These are phyloP conservation scores for Boletus rubescentipes DNA, from an alignment of 768 basidiomycete genomes.

Conservation along the genomic window DNA sequence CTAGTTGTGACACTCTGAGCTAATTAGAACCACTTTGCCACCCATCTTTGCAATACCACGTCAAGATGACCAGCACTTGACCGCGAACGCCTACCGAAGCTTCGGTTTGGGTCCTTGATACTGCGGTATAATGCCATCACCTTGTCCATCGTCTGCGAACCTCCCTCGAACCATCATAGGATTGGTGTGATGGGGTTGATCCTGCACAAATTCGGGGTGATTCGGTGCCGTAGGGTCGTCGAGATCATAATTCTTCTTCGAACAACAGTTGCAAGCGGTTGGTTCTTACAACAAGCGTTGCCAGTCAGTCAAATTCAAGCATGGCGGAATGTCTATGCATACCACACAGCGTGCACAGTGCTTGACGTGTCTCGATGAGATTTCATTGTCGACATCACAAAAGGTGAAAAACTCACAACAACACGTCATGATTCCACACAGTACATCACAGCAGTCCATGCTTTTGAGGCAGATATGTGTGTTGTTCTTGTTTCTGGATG, in stretches of 20 bases:
- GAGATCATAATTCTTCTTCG: constrained; percentile 5
- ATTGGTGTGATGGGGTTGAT: constrained; percentile 14
- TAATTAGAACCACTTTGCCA: neutral
- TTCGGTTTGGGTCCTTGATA: constrained; percentile 21
- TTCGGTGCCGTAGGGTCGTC: neutral
- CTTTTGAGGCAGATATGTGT: neutral
- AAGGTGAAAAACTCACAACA: constrained; percentile 14
- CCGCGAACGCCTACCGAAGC: neutral
- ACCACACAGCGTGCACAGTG: constrained; percentile 18
- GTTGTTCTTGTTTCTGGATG: neutral
- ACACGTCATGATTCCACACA: constrained; percentile 20
- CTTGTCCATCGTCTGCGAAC: constrained; percentile 12
- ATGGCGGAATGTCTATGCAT: neutral
- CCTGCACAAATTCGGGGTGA: constrained; percentile 10
- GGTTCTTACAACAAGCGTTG: constrained; percentile 5
- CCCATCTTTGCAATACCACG: neutral
- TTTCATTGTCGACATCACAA: neutral
- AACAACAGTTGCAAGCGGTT: constrained; percentile 15
- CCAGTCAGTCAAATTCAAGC: neutral
- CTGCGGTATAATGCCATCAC: constrained; percentile 1
- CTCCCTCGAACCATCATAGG: constrained; percentile 16
- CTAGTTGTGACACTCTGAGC: neutral
- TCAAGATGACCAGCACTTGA: neutral
- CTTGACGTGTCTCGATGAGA: constrained; percentile 1
- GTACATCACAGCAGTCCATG: constrained; percentile 28